Base-by-base conservation (phyloP, 257 asterid species). In the Penstemon eatonii region DNA sequence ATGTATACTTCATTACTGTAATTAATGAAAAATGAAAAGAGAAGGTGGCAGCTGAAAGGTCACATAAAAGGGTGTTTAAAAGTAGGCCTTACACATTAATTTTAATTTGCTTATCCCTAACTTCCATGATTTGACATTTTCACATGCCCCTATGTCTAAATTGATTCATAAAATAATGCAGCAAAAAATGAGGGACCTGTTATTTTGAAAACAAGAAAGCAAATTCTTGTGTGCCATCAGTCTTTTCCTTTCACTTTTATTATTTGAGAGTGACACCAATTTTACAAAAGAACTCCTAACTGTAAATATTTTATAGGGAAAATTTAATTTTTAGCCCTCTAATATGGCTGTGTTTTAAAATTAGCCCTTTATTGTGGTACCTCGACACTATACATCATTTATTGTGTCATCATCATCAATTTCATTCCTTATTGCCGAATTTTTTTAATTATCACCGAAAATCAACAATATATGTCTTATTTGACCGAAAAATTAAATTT, bases 21-120 rank as follows among this genome's bases (percentile, higher is more conserved):
- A 59, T 65, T 58, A 12, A 4, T 66, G 56, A 66, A 75, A 59
- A 60, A 7, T 25, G 45, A 60, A 54, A 40, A n/a, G n/a, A 4
- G 54, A 33, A 46, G 25, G 66, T 53, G 65, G 71, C 68, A 47
- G 79, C 70, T 77, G 60, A 74, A 45, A 49, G 47, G 79, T 72
- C 86, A 61, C 77, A 43, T 8, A 1, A 51, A 56, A 15, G 18
- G 18, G 18, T 15, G 18, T 15, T 15, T 15, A 15, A 15, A 76
- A 66, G 46, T 56, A 60, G 58, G 67, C 66, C 45, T 65, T 61
- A 15, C 59, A 38, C 60, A 78, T 64, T 75, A 73, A 75, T 77
- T 72, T 75, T 67, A 59, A 9, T 3, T 33, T 52, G 59, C 60
- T 56, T 74, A 42, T 59, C 3, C 63, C 63, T 58, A 33, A 63